Conservation (phyloP, 2,329 filamentous ascomycete genomes). For the Fusarium sp. region DNA sequence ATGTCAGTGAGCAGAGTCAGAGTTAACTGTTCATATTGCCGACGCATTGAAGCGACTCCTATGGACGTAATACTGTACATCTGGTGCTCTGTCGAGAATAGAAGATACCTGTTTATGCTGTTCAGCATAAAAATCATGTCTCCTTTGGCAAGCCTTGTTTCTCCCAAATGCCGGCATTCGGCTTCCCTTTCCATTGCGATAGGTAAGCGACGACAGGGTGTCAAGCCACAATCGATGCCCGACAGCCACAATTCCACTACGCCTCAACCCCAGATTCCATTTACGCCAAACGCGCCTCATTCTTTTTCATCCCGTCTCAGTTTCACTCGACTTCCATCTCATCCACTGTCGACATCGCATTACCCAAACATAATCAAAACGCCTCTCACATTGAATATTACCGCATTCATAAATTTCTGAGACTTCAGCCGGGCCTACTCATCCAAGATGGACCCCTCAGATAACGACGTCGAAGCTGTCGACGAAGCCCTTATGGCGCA, state of each 20-base stretch:
- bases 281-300: slow-evolving; percentile 26
- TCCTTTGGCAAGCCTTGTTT: not conserved
- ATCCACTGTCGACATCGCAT: slow-evolving; percentile 8
- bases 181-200: not conserved
- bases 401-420: not conserved
- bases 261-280: slow-evolving; percentile 43
- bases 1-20: not conserved
- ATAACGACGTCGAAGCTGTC: slow-evolving; percentile 19
- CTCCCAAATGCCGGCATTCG: not conserved
- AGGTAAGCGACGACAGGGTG: not conserved
- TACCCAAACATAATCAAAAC: not conserved
- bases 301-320: slow-evolving; percentile 29
- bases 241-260: slow-evolving; percentile 33
- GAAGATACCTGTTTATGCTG: not conserved
- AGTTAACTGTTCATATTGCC: not conserved
- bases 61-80: not conserved
- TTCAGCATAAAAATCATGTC: not conserved
- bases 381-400: not conserved
- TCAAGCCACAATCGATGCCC: slow-evolving; percentile 26
- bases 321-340: slow-evolving; percentile 4
- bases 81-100: not conserved
- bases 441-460: slow-evolving; percentile 11
- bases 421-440: not conserved
- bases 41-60: not conserved
- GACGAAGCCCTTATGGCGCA: slow-evolving; percentile 67